Conservation (phyloP, 176 grass and related monocot species). For the Rhynchospora pubera region DNA sequence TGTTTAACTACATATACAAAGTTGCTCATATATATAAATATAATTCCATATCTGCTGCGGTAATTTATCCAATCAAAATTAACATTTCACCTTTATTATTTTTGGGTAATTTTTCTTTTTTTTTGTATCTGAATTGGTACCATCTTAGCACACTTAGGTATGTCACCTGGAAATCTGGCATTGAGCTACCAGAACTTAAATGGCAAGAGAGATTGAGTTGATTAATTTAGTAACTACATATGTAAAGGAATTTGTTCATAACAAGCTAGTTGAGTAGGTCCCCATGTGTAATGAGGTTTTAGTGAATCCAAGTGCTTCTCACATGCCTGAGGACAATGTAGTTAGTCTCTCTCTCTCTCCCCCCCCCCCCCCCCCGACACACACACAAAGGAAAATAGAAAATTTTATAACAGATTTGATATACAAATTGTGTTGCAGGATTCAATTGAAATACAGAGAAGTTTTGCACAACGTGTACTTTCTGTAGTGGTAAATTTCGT, state of each 20-base stretch:
- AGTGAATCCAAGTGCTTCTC: not conserved
- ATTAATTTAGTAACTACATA: not conserved
- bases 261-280: not conserved
- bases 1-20: slow-evolving; percentile 5
- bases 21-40: not conserved
- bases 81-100: not conserved
- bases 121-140: not conserved
- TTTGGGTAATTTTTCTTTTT: not conserved
- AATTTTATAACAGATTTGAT: not conserved
- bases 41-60: not conserved
- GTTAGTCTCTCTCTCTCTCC: no score
- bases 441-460: slow-evolving; percentile 84
- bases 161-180: not conserved
- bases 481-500: slow-evolving; percentile 57
- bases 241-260: not conserved
- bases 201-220: not conserved
- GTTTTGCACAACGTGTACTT: slow-evolving; percentile 73
- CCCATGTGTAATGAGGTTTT: not conserved
- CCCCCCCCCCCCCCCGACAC: not conserved
- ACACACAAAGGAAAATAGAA: not conserved
- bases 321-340: not conserved
- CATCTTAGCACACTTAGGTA: no score
- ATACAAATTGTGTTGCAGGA: slow-evolving; percentile 45
- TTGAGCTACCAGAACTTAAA: not conserved
- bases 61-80: not conserved